Evolutionary conservation across 2,329 filamentous ascomycete species (phyloP).

Genomic region (Emericellopsis atlantica): DNA sequence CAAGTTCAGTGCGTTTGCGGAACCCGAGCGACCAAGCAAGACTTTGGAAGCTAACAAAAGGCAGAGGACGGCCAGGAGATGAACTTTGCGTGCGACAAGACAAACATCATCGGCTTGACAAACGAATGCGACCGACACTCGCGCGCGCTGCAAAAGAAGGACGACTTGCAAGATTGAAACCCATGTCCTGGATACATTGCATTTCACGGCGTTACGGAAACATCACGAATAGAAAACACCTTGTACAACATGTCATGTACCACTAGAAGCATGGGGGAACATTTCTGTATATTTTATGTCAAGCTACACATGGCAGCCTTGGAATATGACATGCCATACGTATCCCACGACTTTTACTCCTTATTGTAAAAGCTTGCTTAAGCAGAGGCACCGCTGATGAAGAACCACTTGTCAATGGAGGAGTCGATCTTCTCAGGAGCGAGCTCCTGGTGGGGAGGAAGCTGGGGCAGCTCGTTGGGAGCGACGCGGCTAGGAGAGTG

Average conservation of each 20-base stretch:
- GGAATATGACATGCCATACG: background rate
- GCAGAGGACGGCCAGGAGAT: slow-evolving; percentile 89
- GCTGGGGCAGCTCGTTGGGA: slow-evolving; percentile 56
- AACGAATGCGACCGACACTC: slow-evolving; percentile 89
- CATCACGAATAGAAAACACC: background rate
- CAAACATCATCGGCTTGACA: slow-evolving; percentile 75
- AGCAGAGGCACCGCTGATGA: slow-evolving; percentile 92
- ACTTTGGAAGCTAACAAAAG: background rate
- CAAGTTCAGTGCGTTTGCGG: slow-evolving; percentile 63
- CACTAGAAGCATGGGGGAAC: slow-evolving; percentile 1
- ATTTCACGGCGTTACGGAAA: slow-evolving; percentile 1
- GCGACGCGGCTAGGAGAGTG: slow-evolving; percentile 63
- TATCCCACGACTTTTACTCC: background rate
- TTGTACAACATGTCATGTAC: background rate
- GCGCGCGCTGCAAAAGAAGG: slow-evolving; percentile 65
- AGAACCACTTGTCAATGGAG: slow-evolving; percentile 99
- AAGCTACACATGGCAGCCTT: background rate
- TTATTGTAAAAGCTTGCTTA: slow-evolving; percentile 27
- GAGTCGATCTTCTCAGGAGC: slow-evolving; percentile 80
- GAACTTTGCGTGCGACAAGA: slow-evolving; percentile 64
- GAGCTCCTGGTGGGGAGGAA: slow-evolving; percentile 71
- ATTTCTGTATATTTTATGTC: slow-evolving; percentile 16
- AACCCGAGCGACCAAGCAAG: background rate
- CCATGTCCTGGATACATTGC: slow-evolving; percentile 14
- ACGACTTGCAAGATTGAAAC: slow-evolving; percentile 51